Evolutionary conservation across 2,329 filamentous ascomycete genomes (phyloP).

Genomic region (Colletotrichum gigasporum): DNA sequence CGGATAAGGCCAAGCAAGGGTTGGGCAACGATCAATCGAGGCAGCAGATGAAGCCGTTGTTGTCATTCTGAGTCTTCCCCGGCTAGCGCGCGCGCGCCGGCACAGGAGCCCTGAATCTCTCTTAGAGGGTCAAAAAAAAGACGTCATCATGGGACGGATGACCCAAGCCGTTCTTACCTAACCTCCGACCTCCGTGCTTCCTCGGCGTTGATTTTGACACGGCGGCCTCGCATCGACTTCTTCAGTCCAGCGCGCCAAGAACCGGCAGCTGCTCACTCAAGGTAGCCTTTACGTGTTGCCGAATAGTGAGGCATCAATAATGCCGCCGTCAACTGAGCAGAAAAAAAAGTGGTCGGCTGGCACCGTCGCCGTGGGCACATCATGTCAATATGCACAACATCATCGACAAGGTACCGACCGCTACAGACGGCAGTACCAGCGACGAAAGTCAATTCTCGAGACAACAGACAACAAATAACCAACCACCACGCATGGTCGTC

Average conservation of each 20-base stretch:
- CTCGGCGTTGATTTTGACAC: constrained; percentile 7
- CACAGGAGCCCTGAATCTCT: background rate
- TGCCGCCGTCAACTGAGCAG: background rate
- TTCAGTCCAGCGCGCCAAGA: background rate
- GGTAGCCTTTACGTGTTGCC: too few relatives aligned
- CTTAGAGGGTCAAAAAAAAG: background rate
- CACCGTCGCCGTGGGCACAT: constrained; percentile 13
- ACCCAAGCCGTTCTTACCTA: constrained; percentile 13
- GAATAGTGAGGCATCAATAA: background rate
- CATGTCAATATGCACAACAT: constrained; percentile 26
- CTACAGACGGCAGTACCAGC: background rate
- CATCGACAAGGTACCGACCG: constrained; percentile 3
- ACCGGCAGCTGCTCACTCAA: background rate
- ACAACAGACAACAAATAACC: background rate
- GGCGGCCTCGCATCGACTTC: background rate
- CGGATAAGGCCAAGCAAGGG: constrained; percentile 14
- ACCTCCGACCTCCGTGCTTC: background rate
- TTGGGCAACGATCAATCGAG: constrained; percentile 9
- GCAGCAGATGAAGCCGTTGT: background rate
- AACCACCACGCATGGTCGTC: background rate
- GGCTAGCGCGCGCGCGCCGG: background rate
- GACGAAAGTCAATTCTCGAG: background rate
- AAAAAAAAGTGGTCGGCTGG: background rate
- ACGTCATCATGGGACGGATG: constrained; percentile 26
- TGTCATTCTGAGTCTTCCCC: background rate